phyloP scores from a whole-genome alignment of 257 asterid species.

The Lavandula angustifolia region DNA sequence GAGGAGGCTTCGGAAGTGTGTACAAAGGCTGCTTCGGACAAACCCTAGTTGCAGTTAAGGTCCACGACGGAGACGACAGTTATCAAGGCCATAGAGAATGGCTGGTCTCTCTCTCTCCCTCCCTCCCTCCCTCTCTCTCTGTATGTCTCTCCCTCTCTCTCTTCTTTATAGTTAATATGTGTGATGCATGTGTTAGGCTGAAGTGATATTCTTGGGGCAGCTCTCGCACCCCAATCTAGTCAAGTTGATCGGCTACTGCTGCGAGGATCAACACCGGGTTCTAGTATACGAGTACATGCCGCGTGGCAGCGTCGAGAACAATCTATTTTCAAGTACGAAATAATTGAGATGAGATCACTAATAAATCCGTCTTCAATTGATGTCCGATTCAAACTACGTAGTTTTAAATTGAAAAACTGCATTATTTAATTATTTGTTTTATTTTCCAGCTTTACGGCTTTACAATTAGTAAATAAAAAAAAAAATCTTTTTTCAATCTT shows the following conservation, averaged over 20 bases:
- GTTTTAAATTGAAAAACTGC: no score
- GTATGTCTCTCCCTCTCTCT: neutral
- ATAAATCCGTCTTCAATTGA: no score
- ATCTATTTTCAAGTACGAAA: conserved; percentile 63
- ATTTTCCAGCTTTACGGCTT: no score
- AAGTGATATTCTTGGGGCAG: conserved; percentile 68
- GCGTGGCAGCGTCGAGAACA: conserved; percentile 64
- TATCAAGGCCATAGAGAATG: conserved; percentile 90
- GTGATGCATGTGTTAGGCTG: conserved; percentile 44
- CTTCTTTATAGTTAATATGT: neutral
- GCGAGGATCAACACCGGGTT: conserved; percentile 61
- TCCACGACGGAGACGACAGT: conserved; percentile 83
- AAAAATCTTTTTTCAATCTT: no score
- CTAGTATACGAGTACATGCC: conserved; percentile 63
- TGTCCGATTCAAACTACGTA: no score
- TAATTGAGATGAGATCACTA: no score
- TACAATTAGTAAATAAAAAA: no score
- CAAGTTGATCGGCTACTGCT: conserved; percentile 64
- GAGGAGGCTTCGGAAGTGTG: conserved; percentile 88
- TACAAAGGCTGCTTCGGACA: conserved; percentile 59
- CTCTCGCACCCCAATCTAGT: conserved; percentile 69
- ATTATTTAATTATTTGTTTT: no score
- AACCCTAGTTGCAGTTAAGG: conserved; percentile 72
- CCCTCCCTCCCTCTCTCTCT: neutral
- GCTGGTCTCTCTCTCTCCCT: conserved; percentile 50